Evolutionary conservation across 495 filamentous ascomycete genomes (phyloP), one percentile per base, ranked within the genome.

Genomic region (Stereocaulon alpinum): DNA sequence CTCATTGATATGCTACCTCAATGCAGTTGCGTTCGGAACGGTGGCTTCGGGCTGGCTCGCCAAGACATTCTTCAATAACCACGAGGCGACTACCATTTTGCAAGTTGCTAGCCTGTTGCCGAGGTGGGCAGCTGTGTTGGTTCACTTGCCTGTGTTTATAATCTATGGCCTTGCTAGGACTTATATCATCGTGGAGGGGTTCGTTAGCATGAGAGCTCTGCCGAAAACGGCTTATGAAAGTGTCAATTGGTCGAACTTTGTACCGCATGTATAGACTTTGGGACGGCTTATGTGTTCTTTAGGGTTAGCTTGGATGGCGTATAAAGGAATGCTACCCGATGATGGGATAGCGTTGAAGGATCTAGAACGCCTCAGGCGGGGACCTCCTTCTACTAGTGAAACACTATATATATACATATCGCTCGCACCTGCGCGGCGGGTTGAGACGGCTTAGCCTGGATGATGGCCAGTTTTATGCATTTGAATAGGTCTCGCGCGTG

Each of bases 1-100:
- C n/a, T 17, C 40, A 10, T 18, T 63, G 9, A 41, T 43, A 34
- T 48, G 56, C 6, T 62, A 57, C 60, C 20, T 70, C 56, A 2
- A 74, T 71, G 70, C 67, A 67, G 45, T 71, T 68, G 54, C 68
- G 68, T 45, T 70, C 69, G 52, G 61, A 7, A 47, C 40, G 6
- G 52, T 22, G 27, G 30, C 30, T 22, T 22, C 47, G 47, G 10
- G 47, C 27, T 29, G 47, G n/a, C 4, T 52, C 10, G 42, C 27
- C 0, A 54, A 10, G 29, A 48, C 10, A 9, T 14, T 17, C 18
- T 54, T 22, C 29, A 52, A 45, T 2, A 41, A 42, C 6, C 6
- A 42, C 4, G 44, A 62, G 15, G 22, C 43, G 11, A 32, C 12
- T 6, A 52, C 29, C 0, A 29, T 50, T 20, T 24, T 58, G 32